Percentiles rank a stretch among this genome's conserved stretches.
Conservation (phyloP, 139 green algal genomes). For the Zygnema circumcarinatum region DNA sequence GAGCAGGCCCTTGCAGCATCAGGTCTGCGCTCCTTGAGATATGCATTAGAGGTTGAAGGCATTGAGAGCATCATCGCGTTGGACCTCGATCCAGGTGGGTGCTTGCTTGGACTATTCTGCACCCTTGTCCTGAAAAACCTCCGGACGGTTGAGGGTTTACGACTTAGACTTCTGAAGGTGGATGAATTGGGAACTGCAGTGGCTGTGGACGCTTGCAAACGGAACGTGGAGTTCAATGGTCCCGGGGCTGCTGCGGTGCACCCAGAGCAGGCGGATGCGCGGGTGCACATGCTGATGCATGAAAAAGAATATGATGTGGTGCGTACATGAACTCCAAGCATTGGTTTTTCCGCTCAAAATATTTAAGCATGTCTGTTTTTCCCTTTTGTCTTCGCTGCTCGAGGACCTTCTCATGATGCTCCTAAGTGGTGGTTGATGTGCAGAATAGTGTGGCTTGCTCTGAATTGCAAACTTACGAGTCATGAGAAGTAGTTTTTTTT, state of each 20-base stretch:
- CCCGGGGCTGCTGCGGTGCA: conserved; percentile 61
- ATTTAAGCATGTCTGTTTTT: not conserved
- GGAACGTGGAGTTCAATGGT: conserved; percentile 85
- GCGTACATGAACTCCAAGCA: too few relatives aligned
- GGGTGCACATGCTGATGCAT: conserved; percentile 82
- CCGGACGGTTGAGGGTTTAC: not conserved
- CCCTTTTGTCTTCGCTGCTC: not conserved
- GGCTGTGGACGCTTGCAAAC: conserved; percentile 74
- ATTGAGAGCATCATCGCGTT: conserved; percentile 72
- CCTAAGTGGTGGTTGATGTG: too few relatives aligned
- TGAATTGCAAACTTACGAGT: too few relatives aligned
- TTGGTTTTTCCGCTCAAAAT: not conserved
- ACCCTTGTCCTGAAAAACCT: not conserved
- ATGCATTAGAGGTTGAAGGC: conserved; percentile 80
- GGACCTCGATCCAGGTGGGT: conserved; percentile 47
- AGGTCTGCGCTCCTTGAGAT: conserved; percentile 91
- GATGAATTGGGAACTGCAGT: not conserved
- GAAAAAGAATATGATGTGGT: conserved; percentile 80
- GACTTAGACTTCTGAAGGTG: not conserved
- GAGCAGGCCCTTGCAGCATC: conserved; percentile 92
- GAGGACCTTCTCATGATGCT: not conserved
- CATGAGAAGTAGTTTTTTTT: too few relatives aligned
- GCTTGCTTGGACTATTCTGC: conserved; percentile 17
- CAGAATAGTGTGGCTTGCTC: too few relatives aligned
- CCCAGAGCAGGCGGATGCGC: conserved; percentile 75